Conservation (phyloP, 2,329 filamentous ascomycete species). For the Alternaria brassicicola region DNA sequence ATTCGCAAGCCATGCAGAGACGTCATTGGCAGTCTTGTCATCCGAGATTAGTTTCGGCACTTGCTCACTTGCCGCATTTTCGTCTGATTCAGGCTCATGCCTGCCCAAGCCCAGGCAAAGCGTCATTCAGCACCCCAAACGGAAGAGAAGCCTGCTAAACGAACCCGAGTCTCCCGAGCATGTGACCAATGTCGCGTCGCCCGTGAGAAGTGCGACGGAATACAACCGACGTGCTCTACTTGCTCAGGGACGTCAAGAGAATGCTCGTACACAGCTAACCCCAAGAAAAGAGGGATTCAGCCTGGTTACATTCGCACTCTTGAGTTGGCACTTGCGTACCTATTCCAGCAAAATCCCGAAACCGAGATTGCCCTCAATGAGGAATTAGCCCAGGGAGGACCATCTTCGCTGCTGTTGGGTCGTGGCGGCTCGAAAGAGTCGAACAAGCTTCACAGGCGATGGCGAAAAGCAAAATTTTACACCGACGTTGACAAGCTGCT, state of each 20-base stretch:
- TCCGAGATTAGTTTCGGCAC: constrained; percentile 2
- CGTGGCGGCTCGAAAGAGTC: constrained; percentile 58
- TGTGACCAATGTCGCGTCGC: constrained; percentile 72
- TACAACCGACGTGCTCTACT: constrained; percentile 69
- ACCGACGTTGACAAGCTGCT: constrained; percentile 68
- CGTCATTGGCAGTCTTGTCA: constrained; percentile 1
- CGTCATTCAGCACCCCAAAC: constrained; percentile 28
- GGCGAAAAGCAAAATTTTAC: constrained; percentile 67
- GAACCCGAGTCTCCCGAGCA: constrained; percentile 70
- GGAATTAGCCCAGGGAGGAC: constrained; percentile 58
- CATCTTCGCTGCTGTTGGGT: constrained; percentile 57
- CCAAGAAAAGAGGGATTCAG: constrained; percentile 78
- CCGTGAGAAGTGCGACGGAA: constrained; percentile 75
- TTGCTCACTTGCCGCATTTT: background rate
- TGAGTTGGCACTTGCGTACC: constrained; percentile 70
- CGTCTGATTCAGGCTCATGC: constrained; percentile 26
- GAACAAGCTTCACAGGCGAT: constrained; percentile 65
- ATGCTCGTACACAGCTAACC: constrained; percentile 74
- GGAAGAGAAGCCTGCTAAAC: constrained; percentile 49
- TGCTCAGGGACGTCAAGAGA: constrained; percentile 67
- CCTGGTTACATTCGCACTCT: constrained; percentile 80
- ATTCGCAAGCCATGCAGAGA: constrained; percentile 6
- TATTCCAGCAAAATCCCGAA: constrained; percentile 67
- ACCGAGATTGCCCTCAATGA: constrained; percentile 64
- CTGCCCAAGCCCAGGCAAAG: constrained; percentile 34